Evolutionary conservation across 139 green algal genomes (phyloP).

Genomic region (Coelastrella sp.): DNA sequence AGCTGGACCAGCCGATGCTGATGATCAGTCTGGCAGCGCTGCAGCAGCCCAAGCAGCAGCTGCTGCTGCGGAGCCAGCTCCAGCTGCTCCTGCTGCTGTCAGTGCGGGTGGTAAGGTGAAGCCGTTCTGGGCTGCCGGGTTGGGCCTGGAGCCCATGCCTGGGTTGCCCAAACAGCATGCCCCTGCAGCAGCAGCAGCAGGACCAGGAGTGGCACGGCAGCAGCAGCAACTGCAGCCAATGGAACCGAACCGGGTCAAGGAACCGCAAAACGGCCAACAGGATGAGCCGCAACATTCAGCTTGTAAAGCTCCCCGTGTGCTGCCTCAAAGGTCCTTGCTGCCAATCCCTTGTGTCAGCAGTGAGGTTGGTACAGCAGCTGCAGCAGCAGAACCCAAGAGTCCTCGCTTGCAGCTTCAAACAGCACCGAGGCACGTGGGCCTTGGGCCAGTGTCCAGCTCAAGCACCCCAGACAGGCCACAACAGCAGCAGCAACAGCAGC

Average conservation of each 20-base stretch:
- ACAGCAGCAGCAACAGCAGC: not conserved
- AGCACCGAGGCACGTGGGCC: too few relatives aligned
- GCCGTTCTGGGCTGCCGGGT: not conserved
- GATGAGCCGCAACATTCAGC: not conserved
- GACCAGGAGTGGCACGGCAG: not conserved
- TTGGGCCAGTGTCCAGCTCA: too few relatives aligned
- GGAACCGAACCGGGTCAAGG: too few relatives aligned
- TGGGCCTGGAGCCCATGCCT: not conserved
- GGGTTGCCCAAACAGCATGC: not conserved
- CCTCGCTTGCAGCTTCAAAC: not conserved
- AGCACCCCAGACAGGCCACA: too few relatives aligned
- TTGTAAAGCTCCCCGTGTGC: not conserved
- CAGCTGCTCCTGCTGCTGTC: conserved; percentile 18
- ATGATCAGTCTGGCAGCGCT: not conserved
- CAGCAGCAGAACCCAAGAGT: not conserved
- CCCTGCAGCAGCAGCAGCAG: not conserved
- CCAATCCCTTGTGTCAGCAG: not conserved
- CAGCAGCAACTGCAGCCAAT: conserved; percentile 12
- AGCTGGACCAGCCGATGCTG: not conserved
- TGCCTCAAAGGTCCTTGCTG: not conserved
- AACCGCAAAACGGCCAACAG: not conserved
- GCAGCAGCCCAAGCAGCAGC: not conserved
- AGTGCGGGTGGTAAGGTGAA: not conserved
- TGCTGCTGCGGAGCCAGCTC: not conserved
- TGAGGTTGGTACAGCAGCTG: not conserved